phyloP scores from a whole-genome alignment of 2,329 filamentous ascomycete genomes.

The Nigrograna mackinnonii region DNA sequence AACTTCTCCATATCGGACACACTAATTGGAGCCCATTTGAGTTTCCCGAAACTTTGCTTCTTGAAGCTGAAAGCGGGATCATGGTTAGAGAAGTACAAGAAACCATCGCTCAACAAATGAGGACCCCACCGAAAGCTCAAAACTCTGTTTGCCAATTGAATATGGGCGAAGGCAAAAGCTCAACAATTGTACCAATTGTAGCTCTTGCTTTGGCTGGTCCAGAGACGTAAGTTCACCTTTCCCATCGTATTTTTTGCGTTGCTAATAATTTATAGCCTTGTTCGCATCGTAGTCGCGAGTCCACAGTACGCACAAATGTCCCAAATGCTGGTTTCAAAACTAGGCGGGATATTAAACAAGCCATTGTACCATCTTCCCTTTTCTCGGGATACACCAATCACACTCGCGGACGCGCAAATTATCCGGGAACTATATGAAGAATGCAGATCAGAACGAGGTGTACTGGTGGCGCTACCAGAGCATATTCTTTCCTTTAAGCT shows the following conservation, averaged over 20 bases:
- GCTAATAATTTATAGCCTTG: constrained; percentile 43
- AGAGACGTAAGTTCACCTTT: too few species aligned
- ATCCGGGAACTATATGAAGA: constrained; percentile 48
- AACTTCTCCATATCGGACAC: constrained; percentile 55
- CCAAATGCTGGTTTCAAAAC: constrained; percentile 57
- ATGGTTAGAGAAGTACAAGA: background rate
- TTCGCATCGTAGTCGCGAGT: constrained; percentile 64
- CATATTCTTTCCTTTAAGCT: constrained; percentile 67
- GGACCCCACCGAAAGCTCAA: background rate
- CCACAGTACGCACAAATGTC: constrained; percentile 65
- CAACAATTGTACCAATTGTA: background rate
- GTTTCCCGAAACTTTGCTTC: background rate
- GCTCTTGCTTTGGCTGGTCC: too few species aligned
- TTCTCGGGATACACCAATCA: constrained; percentile 52
- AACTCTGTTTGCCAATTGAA: background rate
- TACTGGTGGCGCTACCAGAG: constrained; percentile 66
- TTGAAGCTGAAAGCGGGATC: background rate
- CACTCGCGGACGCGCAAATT: constrained; percentile 19
- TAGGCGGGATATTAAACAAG: constrained; percentile 61
- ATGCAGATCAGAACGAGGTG: constrained; percentile 55
- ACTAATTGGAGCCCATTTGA: constrained; percentile 54
- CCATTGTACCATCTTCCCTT: constrained; percentile 63
- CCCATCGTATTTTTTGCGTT: too few species aligned
- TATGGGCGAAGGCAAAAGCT: background rate
- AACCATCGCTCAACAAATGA: background rate